A percentile compares a stretch with the other conserved stretches of the same genome.
These are phyloP conservation scores for Obba rivulosa DNA, from an alignment of 768 basidiomycete genomes.

Conservation along the genomic window DNA sequence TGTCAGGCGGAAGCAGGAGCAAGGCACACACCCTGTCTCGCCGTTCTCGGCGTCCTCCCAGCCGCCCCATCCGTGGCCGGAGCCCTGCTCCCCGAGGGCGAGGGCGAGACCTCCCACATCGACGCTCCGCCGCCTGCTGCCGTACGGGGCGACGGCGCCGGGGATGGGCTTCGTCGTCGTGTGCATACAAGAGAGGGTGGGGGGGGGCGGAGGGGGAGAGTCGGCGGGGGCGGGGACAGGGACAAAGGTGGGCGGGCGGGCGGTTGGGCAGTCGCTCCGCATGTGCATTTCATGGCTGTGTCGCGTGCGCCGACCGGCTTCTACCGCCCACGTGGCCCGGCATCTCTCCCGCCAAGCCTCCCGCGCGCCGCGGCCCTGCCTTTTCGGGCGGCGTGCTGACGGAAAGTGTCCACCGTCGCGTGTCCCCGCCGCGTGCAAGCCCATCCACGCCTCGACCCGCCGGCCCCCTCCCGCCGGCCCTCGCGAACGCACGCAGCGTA, in stretches of 20 bases:
- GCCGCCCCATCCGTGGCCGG: constrained; percentile 70
- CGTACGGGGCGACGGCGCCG: constrained; percentile 8
- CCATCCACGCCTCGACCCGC: too few species aligned
- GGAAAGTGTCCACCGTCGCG: too few species aligned
- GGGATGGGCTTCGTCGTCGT: constrained; percentile 3
- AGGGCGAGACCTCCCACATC: constrained; percentile 87
- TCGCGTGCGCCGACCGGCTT: too few species aligned
- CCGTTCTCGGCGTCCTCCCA: constrained; percentile 44
- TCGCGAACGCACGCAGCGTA: too few species aligned
- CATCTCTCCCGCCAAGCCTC: too few species aligned
- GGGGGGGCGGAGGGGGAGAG: constrained; percentile 4
- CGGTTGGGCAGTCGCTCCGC: constrained; percentile 10
- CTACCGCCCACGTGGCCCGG: too few species aligned
- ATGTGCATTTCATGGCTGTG: too few species aligned
- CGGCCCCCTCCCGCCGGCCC: too few species aligned
- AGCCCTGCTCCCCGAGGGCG: constrained; percentile 56
- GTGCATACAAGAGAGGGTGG: not conserved
- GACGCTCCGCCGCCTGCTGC: constrained; percentile 60
- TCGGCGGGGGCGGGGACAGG: constrained; percentile 8
- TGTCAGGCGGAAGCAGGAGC: constrained; percentile 15
- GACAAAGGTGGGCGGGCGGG: constrained; percentile 12
- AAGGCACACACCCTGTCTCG: constrained; percentile 37
- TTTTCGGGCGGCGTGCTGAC: too few species aligned
- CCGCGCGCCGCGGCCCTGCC: too few species aligned
- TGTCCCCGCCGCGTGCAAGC: too few species aligned